A percentile compares a stretch with the other conserved stretches of the same genome.
phyloP scores from a whole-genome alignment of 2,329 filamentous ascomycete species.

The Thielaviopsis euricoi region DNA sequence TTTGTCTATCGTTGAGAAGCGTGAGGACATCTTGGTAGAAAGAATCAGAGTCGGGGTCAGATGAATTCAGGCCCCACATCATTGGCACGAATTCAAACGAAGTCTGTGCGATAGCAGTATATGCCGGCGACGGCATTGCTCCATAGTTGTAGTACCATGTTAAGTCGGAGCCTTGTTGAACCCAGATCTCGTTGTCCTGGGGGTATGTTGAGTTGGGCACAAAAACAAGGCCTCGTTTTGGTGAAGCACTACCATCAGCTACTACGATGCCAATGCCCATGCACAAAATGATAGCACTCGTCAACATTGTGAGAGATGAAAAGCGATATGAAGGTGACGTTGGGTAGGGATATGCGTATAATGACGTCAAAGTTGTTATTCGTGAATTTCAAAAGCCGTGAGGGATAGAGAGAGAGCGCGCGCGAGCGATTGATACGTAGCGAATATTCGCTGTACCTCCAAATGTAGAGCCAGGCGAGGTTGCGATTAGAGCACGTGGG shows the following conservation, averaged over 20 bases:
- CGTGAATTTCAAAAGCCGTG: no score
- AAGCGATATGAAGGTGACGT: no score
- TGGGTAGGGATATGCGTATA: no score
- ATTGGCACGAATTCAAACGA: slow-evolving; percentile 50
- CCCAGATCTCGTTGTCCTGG: slow-evolving; percentile 51
- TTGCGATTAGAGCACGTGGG: no score
- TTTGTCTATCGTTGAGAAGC: slow-evolving; percentile 31
- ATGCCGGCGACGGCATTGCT: slow-evolving; percentile 35
- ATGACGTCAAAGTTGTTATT: no score
- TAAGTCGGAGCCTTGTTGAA: slow-evolving; percentile 36
- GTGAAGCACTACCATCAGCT: slow-evolving; percentile 21
- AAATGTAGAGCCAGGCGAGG: no score
- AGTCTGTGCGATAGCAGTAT: slow-evolving; percentile 29
- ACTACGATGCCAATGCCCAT: slow-evolving; percentile 12
- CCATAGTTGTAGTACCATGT: slow-evolving; percentile 82
- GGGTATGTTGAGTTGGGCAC: slow-evolving; percentile 38
- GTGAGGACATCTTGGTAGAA: slow-evolving; percentile 44
- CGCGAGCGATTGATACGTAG: no score
- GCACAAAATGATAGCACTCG: not conserved
- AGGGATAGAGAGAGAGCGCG: no score
- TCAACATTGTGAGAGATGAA: not conserved
- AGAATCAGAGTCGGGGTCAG: slow-evolving; percentile 30
- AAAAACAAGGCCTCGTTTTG: slow-evolving; percentile 60
- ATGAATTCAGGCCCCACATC: slow-evolving; percentile 14
- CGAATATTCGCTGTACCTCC: no score